Evolutionary conservation across 1,139 yeast genomes (phyloP), one percentile per base, ranked within the genome.

Genomic region (Nakaseomyces delphensis): DNA sequence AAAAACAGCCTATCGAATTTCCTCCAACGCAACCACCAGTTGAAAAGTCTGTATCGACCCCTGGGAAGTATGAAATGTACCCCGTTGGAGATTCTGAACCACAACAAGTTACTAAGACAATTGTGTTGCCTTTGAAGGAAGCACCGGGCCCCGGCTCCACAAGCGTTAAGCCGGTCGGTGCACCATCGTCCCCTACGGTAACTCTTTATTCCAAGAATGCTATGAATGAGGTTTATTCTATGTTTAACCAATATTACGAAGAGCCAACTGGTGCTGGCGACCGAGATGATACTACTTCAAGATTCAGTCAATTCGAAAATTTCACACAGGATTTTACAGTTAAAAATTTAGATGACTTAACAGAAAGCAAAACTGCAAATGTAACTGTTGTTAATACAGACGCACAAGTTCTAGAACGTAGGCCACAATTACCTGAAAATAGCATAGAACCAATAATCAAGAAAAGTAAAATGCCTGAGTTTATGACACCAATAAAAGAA

Each of bases 151-250:
- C 41, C 6, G 45, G 41, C 11, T 29, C 32, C 16, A 40, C 3
- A 38, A 39, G 15, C 41, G 10, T 18, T 1, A 45, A 20, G 42
- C 42, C 8, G 36, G 42, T 44, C 19, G 41, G 45, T 27, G 45
- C 63, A 18, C 70, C 75, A 4, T 64, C 66, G 10, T 79, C 86
- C 0, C 95, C 95, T 0, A 86, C 96, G 0, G 73, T 83, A 53
- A 86, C 96, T 0, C 65, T 81, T 58, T 80, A 73, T 57, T 81
- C 96, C 0, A 77, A 77, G 46, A 77, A 79, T 53, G 94, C 95
- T 0, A 74, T 79, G 43, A 76, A 77, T 42, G 96, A 86, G 52
- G 80, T 87, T 0, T 69, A 76, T 47, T 73, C 74, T 18, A 83
- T 87, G 83, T 84, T 85, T 57, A 85, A 82, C 54, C 79, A 75